Evolutionary conservation across 2,329 filamentous ascomycete species (phyloP).

Genomic region (Calonectria ilicicola): DNA sequence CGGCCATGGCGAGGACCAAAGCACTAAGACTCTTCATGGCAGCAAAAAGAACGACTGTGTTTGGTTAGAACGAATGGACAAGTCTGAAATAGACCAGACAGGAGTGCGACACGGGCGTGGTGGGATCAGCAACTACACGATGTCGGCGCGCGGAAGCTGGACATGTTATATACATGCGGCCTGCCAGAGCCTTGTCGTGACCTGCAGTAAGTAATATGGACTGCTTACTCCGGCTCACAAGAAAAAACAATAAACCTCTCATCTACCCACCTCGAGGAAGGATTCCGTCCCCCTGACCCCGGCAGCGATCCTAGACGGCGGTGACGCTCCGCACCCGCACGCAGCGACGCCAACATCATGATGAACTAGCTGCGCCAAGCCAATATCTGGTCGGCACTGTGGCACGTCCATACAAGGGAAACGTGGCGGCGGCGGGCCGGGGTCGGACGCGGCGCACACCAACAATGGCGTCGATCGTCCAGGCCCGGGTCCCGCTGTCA

Average conservation of each 20-base stretch:
- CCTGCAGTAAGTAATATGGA: neutral
- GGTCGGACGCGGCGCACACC: neutral
- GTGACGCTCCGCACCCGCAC: neutral
- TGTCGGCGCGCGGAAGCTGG: neutral
- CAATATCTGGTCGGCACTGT: conserved; percentile 20
- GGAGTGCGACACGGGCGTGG: neutral
- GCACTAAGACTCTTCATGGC: conserved; percentile 29
- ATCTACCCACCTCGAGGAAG: conserved; percentile 1
- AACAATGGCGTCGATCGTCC: conserved; percentile 7
- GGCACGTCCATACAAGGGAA: conserved; percentile 10
- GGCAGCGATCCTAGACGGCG: conserved; percentile 9
- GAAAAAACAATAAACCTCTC: neutral
- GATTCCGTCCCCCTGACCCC: neutral
- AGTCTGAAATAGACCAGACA: conserved; percentile 13
- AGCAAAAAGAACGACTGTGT: conserved; percentile 34
- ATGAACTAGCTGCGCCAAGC: conserved; percentile 25
- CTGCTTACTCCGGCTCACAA: neutral
- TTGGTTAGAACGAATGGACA: conserved; percentile 34
- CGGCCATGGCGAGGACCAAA: conserved; percentile 14
- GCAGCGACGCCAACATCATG: neutral
- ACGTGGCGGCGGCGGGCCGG: conserved; percentile 7
- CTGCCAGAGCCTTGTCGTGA: neutral
- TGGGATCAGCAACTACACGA: neutral
- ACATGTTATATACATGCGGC: conserved; percentile 5
- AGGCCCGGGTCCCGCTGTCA: neutral